phyloP scores from a whole-genome alignment of 441 rosid species.

The Viola pubescens region DNA sequence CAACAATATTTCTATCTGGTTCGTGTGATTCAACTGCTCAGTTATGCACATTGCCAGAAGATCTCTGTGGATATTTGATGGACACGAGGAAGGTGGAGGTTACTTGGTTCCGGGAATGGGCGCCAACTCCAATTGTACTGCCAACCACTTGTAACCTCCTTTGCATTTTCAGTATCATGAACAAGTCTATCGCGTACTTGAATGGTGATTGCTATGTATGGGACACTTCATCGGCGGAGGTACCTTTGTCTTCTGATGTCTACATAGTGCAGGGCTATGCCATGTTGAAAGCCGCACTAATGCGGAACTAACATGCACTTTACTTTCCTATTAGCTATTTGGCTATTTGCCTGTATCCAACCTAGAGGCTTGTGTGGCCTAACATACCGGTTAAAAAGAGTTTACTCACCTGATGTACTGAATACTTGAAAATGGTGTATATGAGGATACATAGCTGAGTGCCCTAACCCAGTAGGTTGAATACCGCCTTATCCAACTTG shows the following conservation, averaged over 20 bases:
- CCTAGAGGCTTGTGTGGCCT: no score
- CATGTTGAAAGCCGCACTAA: background rate
- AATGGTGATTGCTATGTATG: slow-evolving; percentile 78
- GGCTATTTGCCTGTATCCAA: no score
- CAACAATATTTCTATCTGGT: slow-evolving; percentile 85
- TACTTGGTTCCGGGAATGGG: slow-evolving; percentile 91
- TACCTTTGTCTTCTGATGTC: slow-evolving; percentile 14
- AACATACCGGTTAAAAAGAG: no score
- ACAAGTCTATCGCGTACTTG: slow-evolving; percentile 83
- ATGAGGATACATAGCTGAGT: no score
- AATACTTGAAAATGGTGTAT: no score
- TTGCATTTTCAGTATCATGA: slow-evolving; percentile 88
- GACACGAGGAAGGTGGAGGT: slow-evolving; percentile 93
- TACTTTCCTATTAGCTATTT: no score
- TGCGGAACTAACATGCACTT: no score
- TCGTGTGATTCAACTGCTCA: slow-evolving; percentile 90
- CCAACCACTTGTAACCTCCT: slow-evolving; percentile 67
- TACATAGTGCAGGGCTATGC: no score
- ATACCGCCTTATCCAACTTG: no score
- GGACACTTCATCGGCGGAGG: slow-evolving; percentile 92
- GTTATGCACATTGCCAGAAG: slow-evolving; percentile 94
- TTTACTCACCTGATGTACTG: no score
- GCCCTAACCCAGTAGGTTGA: no score
- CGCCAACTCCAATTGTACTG: slow-evolving; percentile 77
- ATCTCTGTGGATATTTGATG: slow-evolving; percentile 79